These are phyloP conservation scores for Corrigiola litoralis DNA, from an alignment of 179 eudicot species.

Conservation along the genomic window DNA sequence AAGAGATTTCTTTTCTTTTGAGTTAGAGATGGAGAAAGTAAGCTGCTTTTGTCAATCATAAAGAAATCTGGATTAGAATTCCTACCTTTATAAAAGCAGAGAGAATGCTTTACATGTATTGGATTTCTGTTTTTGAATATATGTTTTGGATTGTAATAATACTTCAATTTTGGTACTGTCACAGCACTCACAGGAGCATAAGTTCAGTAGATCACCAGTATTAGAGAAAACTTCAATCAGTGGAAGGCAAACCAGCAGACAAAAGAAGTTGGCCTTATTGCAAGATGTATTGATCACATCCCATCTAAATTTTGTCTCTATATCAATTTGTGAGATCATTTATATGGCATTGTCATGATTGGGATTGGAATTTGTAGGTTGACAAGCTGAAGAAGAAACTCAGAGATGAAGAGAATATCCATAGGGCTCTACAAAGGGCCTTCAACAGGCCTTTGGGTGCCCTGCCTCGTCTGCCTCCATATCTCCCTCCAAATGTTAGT, in stretches of 20 bases:
- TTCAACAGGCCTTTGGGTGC: conserved; percentile 73
- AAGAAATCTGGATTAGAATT: neutral
- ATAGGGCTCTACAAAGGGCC: conserved; percentile 80
- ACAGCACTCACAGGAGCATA: conserved; percentile 27
- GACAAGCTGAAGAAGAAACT: conserved; percentile 82
- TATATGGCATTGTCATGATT: neutral
- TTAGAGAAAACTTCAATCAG: conserved; percentile 19
- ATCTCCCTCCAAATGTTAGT: conserved; percentile 43
- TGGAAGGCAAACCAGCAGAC: conserved; percentile 38
- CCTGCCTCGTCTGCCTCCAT: conserved; percentile 42
- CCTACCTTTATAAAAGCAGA: neutral
- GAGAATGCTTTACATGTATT: neutral
- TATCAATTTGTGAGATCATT: neutral
- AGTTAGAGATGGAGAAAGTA: conserved; percentile 25
- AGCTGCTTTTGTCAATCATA: conserved; percentile 4
- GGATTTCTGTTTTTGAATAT: conserved; percentile 6
- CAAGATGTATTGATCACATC: conserved; percentile 56
- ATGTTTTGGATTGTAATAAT: neutral
- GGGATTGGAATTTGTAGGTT: conserved; percentile 51
- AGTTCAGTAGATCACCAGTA: conserved; percentile 22
- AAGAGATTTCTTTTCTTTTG: conserved; percentile 18
- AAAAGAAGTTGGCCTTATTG: conserved; percentile 59
- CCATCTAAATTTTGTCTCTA: neutral
- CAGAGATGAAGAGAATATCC: conserved; percentile 82
- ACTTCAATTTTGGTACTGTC: conserved; percentile 5